Percentiles rank a stretch among this genome's conserved stretches.
These are phyloP conservation scores for Zygnema circumcarinatum DNA, from an alignment of 139 green algal species.

Conservation along the genomic window DNA sequence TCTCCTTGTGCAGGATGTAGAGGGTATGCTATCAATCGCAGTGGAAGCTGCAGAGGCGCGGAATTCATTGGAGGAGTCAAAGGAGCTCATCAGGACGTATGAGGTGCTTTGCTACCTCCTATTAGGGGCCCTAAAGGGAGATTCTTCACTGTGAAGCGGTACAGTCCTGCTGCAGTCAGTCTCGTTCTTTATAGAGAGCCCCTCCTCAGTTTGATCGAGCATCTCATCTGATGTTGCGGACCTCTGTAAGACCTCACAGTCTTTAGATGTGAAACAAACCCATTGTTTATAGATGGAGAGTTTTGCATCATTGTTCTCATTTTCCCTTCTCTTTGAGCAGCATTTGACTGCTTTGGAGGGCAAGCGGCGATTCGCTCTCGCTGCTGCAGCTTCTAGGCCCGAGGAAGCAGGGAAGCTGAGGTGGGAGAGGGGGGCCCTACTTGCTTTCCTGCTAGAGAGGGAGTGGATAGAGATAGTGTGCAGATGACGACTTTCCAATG, in stretches of 20 bases:
- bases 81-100: constrained; percentile 55
- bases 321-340: constrained; percentile 39
- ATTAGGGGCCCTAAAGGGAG: no score
- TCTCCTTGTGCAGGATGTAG: constrained; percentile 58
- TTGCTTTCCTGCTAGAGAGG: not conserved
- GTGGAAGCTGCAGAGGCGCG: constrained; percentile 41
- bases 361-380: constrained; percentile 55
- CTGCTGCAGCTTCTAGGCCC: constrained; percentile 13
- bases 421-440: no score
- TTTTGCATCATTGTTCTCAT: no score
- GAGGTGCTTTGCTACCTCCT: constrained; percentile 41
- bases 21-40: constrained; percentile 59
- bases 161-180: no score
- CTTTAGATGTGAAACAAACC: no score
- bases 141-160: no score
- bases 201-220: no score
- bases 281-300: no score
- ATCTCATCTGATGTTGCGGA: no score
- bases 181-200: no score
- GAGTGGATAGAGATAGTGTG: not conserved
- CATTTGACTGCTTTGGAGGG: constrained; percentile 52
- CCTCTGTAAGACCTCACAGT: no score
- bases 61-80: constrained; percentile 41
- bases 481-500: no score
- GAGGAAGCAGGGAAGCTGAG: constrained; percentile 54